Evolutionary conservation across 176 grass and related monocot species (phyloP).

Genomic region (Ensete glaucum): DNA sequence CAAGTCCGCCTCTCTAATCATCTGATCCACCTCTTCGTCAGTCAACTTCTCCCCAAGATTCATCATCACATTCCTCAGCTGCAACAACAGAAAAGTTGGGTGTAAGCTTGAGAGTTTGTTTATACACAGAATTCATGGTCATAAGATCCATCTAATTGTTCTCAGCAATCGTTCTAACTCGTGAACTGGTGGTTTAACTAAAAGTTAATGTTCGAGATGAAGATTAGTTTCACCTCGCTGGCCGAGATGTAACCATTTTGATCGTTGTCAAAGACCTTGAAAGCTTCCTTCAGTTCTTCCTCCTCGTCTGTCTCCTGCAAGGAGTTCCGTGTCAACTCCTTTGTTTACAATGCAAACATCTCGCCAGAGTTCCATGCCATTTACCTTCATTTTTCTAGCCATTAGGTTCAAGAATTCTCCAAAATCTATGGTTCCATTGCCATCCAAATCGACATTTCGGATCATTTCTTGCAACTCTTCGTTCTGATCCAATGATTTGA

Average conservation of each 20-base stretch:
- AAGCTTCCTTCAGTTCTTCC: constrained; percentile 16
- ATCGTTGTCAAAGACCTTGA: constrained; percentile 12
- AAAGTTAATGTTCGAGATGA: neutral
- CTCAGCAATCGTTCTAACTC: no score
- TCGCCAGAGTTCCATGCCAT: no score
- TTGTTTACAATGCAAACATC: no score
- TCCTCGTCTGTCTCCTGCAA: constrained; percentile 7
- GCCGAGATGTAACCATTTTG: constrained; percentile 12
- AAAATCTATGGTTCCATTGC: constrained; percentile 7
- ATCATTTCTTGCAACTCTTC: constrained; percentile 15
- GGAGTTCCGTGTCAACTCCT: neutral
- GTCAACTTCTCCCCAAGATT: constrained; percentile 9
- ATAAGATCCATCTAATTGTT: no score
- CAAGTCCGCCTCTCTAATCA: constrained; percentile 11
- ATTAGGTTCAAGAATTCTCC: constrained; percentile 12
- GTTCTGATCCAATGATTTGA: constrained; percentile 8
- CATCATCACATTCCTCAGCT: constrained; percentile 13
- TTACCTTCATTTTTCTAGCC: constrained; percentile 9
- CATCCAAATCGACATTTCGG: neutral
- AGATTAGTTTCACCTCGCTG: neutral
- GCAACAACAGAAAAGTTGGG: neutral
- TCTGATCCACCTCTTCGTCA: constrained; percentile 8
- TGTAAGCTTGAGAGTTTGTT: no score
- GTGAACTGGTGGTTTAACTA: no score
- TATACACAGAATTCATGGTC: no score